Conservation (phyloP, 768 basidiomycete species). For the Kwoniella botswanensis region DNA sequence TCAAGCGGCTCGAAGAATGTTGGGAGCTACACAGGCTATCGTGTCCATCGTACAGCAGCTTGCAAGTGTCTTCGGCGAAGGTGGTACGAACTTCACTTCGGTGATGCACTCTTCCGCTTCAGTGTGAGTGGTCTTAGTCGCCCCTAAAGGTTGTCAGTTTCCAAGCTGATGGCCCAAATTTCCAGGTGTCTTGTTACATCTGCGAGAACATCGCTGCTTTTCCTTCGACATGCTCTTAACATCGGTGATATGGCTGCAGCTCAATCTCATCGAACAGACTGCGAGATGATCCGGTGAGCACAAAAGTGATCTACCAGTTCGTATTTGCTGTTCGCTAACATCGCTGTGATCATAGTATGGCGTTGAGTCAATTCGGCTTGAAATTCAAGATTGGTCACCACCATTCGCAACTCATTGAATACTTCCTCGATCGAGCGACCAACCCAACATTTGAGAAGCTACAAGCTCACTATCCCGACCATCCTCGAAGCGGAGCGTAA, state of each 20-base stretch:
- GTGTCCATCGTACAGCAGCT: slow-evolving; percentile 45
- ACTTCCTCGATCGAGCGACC: slow-evolving; percentile 50
- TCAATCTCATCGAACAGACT: slow-evolving; percentile 38
- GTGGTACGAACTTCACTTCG: slow-evolving; percentile 22
- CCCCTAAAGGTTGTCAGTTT: neutral
- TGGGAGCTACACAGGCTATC: slow-evolving; percentile 41
- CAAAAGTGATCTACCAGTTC: neutral
- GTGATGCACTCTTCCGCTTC: slow-evolving; percentile 52
- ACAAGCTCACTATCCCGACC: slow-evolving; percentile 49
- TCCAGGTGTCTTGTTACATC: slow-evolving; percentile 46
- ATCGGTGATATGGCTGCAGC: slow-evolving; percentile 33
- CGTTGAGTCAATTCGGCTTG: slow-evolving; percentile 39
- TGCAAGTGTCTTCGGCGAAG: slow-evolving; percentile 23
- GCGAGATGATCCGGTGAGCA: slow-evolving; percentile 44
- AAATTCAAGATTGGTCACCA: slow-evolving; percentile 52
- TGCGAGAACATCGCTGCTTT: slow-evolving; percentile 46
- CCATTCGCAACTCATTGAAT: slow-evolving; percentile 51
- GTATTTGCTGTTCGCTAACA: neutral
- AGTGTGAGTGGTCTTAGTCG: slow-evolving; percentile 32
- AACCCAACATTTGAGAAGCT: slow-evolving; percentile 48
- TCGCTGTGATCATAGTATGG: slow-evolving; percentile 29
- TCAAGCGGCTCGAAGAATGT: slow-evolving; percentile 33
- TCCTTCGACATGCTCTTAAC: slow-evolving; percentile 46
- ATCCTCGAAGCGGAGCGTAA: slow-evolving; percentile 49
- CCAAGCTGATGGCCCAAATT: slow-evolving; percentile 9